Evolutionary conservation across 192 early-diverging fungal genomes (phyloP), one percentile per base, ranked within the genome.

Genomic region (Linnemannia elongata): DNA sequence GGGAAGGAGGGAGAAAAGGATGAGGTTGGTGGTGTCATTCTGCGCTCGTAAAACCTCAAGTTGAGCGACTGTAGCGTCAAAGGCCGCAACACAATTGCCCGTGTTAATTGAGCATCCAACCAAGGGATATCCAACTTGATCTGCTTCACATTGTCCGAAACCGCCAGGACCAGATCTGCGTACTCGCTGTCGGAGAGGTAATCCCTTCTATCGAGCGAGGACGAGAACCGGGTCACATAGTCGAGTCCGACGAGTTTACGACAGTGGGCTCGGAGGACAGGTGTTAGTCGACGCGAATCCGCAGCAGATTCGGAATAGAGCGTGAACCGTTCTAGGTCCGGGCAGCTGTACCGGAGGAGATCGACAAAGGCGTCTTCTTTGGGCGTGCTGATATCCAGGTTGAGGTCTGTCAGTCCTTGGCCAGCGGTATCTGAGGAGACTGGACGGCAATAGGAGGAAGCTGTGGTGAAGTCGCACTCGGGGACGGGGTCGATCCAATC

Each of bases 51-150:
- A 68, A 85, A 85, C 35, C 55, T 45, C 1, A 85, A 24, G 5
- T 38, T 75, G 13, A 80, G 39, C 9, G 57, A 79, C 4, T 66
- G n/a, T 4, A 80, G 49, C 20, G 63, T 60, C 2, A 52, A 22
- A 3, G 77, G 55, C 30, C 79, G 83, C n/a, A 66, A 8, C 24
- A 85, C 49, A 36, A 85, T 39, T 1, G 83, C 83, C 24, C 45
- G 36, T 27, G 76, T 78, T 68, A 85, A 63, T 6, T 49, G 42
- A 44, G 75, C 41, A n/a, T 57, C 83, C n/a, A 85, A 38, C 63
- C 70, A 78, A 6, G 83, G 83, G 10, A 85, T 80, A 33, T 85
- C 83, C 30, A 85, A 39, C 54, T 79, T 85, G 68, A 85, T 54
- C 1, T 41, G 22, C 2, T 30, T 36, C 17, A 85, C 30, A 15